A percentile compares a stretch with the other conserved stretches of the same genome.
These are phyloP conservation scores for Metschnikowia baotianmanensis DNA, from an alignment of 805 yeast species.

Conservation along the genomic window DNA sequence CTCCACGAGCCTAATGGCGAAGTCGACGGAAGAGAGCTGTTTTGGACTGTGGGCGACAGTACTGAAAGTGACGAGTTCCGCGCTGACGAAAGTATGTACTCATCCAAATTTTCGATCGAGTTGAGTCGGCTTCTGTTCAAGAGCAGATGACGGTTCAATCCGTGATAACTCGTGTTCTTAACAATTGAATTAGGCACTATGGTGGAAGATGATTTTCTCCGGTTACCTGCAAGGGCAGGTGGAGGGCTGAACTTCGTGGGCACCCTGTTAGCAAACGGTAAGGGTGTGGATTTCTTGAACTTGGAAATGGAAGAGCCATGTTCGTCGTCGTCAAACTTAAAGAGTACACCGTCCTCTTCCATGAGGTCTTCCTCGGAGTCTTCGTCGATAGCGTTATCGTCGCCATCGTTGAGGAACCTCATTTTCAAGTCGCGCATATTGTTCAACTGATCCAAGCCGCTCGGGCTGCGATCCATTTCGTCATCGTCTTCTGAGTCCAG, in stretches of 20 bases:
- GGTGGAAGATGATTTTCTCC: constrained; percentile 33
- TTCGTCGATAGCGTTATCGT: constrained; percentile 32
- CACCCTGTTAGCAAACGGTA: constrained; percentile 43
- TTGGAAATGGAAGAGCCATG: constrained; percentile 1
- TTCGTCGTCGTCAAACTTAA: constrained; percentile 27
- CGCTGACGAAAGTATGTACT: constrained; percentile 41
- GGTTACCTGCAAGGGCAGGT: constrained; percentile 24
- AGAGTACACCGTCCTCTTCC: constrained; percentile 26
- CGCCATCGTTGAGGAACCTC: constrained; percentile 26
- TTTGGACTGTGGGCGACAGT: constrained; percentile 28
- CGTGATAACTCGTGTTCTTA: constrained; percentile 23
- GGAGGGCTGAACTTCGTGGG: constrained; percentile 41
- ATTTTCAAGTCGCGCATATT: constrained; percentile 5
- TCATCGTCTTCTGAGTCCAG: constrained; percentile 28
- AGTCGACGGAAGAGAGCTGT: constrained; percentile 21
- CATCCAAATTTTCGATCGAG: constrained; percentile 42
- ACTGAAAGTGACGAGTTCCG: constrained; percentile 34
- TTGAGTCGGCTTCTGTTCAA: constrained; percentile 41
- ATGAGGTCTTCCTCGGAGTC: constrained; percentile 38
- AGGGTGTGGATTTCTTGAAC: constrained; percentile 30
- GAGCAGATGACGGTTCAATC: constrained; percentile 25
- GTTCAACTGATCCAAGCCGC: constrained; percentile 16
- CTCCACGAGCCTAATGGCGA: constrained; percentile 27
- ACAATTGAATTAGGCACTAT: constrained; percentile 15
- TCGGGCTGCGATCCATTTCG: constrained; percentile 18